These are phyloP conservation scores for Aspergillus panamensis DNA, from an alignment of 495 filamentous ascomycete genomes.

Conservation along the genomic window DNA sequence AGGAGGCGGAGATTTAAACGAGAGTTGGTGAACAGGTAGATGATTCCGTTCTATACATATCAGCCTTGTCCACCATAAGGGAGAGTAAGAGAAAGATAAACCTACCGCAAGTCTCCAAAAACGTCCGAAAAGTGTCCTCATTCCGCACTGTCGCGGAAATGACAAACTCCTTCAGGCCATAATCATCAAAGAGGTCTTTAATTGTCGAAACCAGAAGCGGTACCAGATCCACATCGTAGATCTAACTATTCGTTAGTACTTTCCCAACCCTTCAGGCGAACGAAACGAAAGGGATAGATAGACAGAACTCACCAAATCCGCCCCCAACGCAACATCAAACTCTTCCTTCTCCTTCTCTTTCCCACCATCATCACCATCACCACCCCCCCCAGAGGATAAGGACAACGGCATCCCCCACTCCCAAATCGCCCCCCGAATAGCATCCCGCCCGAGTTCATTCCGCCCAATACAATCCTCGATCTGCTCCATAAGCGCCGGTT, in stretches of 20 bases:
- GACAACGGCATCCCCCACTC: slow-evolving; percentile 36
- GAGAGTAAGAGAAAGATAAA: slow-evolving; percentile 9
- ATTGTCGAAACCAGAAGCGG: slow-evolving; percentile 57
- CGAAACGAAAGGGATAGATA: too few relatives aligned
- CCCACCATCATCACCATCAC: slow-evolving; percentile 4
- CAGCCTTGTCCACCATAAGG: not conserved
- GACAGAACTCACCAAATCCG: slow-evolving; percentile 42
- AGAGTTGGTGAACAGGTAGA: slow-evolving; percentile 42
- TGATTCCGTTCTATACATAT: slow-evolving; percentile 11
- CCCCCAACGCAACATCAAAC: slow-evolving; percentile 50
- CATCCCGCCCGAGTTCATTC: slow-evolving; percentile 54
- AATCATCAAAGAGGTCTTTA: slow-evolving; percentile 49
- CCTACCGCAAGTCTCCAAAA: slow-evolving; percentile 57
- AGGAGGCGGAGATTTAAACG: slow-evolving; percentile 40
- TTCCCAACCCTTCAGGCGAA: not conserved
- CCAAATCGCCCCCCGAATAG: slow-evolving; percentile 40
- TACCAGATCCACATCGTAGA: slow-evolving; percentile 60
- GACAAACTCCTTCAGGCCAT: slow-evolving; percentile 46
- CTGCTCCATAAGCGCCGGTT: slow-evolving; percentile 64
- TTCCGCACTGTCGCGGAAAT: slow-evolving; percentile 62
- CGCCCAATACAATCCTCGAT: slow-evolving; percentile 64
- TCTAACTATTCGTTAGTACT: slow-evolving; percentile 34
- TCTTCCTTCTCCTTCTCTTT: not conserved
- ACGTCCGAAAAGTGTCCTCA: slow-evolving; percentile 56
- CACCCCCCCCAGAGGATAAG: slow-evolving; percentile 11